Evolutionary conservation across 75 land plant genomes (phyloP).

Genomic region (Azolla pinnata): DNA sequence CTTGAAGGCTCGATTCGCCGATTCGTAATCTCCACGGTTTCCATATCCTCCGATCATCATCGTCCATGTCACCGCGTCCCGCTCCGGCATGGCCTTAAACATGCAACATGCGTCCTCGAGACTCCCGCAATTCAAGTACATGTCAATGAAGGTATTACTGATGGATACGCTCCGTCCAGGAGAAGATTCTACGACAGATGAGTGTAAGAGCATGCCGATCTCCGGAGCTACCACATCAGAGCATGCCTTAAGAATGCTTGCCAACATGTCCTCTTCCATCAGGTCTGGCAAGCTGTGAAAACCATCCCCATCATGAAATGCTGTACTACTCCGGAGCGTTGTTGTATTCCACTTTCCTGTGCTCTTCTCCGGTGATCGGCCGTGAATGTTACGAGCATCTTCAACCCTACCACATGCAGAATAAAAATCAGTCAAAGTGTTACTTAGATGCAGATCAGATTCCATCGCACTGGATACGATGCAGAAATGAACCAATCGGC

Average conservation of each 20-base stretch:
- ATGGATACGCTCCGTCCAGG: constrained; percentile 31
- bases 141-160: constrained; percentile 49
- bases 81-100: constrained; percentile 42
- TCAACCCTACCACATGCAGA: too few relatives aligned
- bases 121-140: constrained; percentile 66
- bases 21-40: constrained; percentile 23
- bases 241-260: constrained; percentile 49
- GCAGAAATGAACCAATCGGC: too few relatives aligned
- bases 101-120: constrained; percentile 34
- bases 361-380: too few relatives aligned
- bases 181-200: constrained; percentile 24
- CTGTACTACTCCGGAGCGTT: too few relatives aligned
- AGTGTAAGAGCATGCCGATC: constrained; percentile 44
- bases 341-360: too few relatives aligned
- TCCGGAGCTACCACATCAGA: constrained; percentile 44
- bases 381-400: too few relatives aligned
- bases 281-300: too few relatives aligned
- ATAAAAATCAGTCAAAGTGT: too few relatives aligned
- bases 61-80: constrained; percentile 55
- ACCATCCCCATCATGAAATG: too few relatives aligned
- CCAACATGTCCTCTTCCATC: too few relatives aligned
- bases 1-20: background rate
- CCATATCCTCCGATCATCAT: constrained; percentile 58
- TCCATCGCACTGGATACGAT: too few relatives aligned
- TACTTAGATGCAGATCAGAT: too few relatives aligned